phyloP scores from a whole-genome alignment of 164 flowering plant genomes.

The Nymphaea thermarum region DNA sequence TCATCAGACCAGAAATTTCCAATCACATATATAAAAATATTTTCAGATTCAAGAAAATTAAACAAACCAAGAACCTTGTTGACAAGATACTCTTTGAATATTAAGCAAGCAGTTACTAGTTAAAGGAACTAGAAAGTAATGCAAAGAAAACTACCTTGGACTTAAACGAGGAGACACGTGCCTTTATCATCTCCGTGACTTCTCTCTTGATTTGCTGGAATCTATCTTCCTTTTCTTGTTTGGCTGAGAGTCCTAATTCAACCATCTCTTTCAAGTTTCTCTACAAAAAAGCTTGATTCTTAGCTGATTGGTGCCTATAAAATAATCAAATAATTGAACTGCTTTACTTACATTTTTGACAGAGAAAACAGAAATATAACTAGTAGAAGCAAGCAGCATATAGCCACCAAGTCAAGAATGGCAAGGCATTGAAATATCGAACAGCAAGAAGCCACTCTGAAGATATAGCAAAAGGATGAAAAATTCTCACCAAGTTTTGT shows the following conservation, averaged over 20 bases:
- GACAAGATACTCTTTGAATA: no score
- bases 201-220: conserved; percentile 78
- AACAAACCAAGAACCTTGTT: no score
- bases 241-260: conserved; percentile 53
- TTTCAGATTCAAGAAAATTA: no score
- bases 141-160: conserved; percentile 34
- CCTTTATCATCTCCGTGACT: conserved; percentile 66
- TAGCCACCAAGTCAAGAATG: background rate
- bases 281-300: conserved; percentile 16
- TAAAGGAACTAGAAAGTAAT: background rate
- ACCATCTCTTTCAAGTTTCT: conserved; percentile 77
- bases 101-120: background rate
- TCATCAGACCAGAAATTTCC: no score
- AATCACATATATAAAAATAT: no score
- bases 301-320: background rate
- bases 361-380: background rate
- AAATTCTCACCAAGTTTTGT: no score
- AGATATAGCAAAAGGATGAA: no score
- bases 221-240: conserved; percentile 65
- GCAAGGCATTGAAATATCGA: no score
- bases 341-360: background rate
- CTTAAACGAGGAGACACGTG: conserved; percentile 27
- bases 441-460: no score
- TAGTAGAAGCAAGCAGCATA: background rate
- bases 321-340: background rate